phyloP scores from a whole-genome alignment of 768 basidiomycete genomes.

The Leccinum rimulosum region DNA sequence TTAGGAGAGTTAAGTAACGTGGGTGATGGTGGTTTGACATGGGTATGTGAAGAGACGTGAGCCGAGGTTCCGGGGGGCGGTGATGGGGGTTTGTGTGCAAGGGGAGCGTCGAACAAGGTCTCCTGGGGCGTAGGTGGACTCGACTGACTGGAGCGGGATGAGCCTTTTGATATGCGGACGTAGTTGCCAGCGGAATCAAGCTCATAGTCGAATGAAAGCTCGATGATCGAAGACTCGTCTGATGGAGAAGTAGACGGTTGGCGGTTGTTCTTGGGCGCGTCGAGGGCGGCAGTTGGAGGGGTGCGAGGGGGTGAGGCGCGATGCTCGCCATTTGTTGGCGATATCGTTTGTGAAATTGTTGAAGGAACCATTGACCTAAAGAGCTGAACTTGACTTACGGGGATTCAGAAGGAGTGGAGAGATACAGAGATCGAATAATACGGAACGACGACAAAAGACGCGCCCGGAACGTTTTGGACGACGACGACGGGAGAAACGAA shows the following conservation, averaged over 20 bases:
- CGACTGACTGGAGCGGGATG: conserved; percentile 35
- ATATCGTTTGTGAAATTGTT: conserved; percentile 23
- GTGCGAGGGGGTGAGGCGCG: conserved; percentile 32
- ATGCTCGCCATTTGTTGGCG: conserved; percentile 30
- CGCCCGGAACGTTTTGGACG: conserved; percentile 20
- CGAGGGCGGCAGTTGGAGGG: conserved; percentile 27
- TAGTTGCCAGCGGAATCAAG: conserved; percentile 44
- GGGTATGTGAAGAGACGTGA: conserved; percentile 18
- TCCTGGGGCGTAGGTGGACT: conserved; percentile 44
- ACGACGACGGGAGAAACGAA: conserved; percentile 14
- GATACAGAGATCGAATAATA: not conserved
- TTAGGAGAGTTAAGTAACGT: conserved; percentile 38
- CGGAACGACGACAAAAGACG: conserved; percentile 6
- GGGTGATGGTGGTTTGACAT: conserved; percentile 33
- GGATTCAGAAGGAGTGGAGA: not conserved
- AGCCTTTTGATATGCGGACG: conserved; percentile 46
- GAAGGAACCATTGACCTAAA: conserved; percentile 22
- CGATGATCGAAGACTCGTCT: conserved; percentile 45
- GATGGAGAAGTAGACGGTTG: conserved; percentile 38
- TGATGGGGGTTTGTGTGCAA: conserved; percentile 23
- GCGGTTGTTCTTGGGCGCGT: conserved; percentile 32
- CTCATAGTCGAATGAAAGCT: conserved; percentile 49
- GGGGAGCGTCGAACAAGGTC: conserved; percentile 23
- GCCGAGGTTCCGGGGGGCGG: conserved; percentile 22
- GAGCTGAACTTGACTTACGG: conserved; percentile 13